phyloP scores from a whole-genome alignment of 2,329 filamentous ascomycete genomes.

The Colletotrichum lupini region DNA sequence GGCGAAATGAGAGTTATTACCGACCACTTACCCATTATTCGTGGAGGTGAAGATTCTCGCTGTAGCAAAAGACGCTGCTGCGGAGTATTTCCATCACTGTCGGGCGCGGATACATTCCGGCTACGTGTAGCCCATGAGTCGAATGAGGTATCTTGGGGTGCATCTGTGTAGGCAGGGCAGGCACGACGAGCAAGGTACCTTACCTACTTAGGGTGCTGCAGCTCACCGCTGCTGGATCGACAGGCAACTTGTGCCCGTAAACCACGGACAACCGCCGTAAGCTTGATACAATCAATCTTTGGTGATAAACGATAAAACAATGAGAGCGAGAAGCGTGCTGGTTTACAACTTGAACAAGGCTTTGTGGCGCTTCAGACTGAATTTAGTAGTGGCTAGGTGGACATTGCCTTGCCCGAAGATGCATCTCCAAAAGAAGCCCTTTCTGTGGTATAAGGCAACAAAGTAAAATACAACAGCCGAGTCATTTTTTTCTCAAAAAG shows the following conservation, averaged over 20 bases:
- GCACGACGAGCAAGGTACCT: too few relatives aligned
- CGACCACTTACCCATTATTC: neutral
- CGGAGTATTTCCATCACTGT: neutral
- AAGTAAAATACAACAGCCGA: neutral
- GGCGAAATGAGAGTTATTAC: neutral
- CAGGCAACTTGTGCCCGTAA: neutral
- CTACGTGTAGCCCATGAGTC: neutral
- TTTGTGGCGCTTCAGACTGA: neutral
- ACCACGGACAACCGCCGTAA: conserved; percentile 4
- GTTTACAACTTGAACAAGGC: neutral
- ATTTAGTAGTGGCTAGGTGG: neutral
- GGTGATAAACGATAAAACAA: neutral
- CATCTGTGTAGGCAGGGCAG: neutral
- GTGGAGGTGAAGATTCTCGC: neutral
- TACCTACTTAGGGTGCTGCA: neutral
- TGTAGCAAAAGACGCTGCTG: neutral
- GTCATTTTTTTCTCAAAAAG: neutral
- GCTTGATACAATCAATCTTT: neutral
- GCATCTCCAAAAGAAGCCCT: neutral
- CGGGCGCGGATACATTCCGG: neutral
- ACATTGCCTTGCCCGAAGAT: neutral
- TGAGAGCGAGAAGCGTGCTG: neutral
- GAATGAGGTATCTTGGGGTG: neutral
- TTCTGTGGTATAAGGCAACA: neutral
- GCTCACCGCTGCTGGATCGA: conserved; percentile 28